Evolutionary conservation across 768 basidiomycete species (phyloP), one percentile per base, ranked within the genome.

Genomic region (Nevesoporus exiguus): DNA sequence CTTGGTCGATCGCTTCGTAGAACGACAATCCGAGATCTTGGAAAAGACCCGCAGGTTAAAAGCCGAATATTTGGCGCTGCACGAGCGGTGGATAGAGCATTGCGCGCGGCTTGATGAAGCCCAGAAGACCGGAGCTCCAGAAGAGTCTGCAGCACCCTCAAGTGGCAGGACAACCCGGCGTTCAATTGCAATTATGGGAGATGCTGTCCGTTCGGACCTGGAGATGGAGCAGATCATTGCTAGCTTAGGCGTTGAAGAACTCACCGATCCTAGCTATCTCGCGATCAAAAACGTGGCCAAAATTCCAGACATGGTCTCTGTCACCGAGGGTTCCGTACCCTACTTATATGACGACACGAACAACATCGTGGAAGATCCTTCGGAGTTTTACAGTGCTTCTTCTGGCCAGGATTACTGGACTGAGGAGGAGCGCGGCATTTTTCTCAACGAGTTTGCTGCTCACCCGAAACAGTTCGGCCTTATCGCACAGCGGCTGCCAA

Each of bases 181-280:
- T 24, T 82, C 86, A 10, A 78, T 85, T 44, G 85, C 87, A 0
- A 74, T 73, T 40, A 73, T 90, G 57, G 91, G 91, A 25, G 95
- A 97, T 69, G 86, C 91, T 14, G 94, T 94, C 15, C 86, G 93
- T 5, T 93, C 94, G 17, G 95, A 98, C 71, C 79, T 96, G 52
- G 96, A 98, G 75, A 94, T 97, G 84, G 91, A 97, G 64, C 93
- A 94, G 72, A 93, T 98, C 66, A 89, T 98, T 53, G 92, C 92
- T n/a, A 91, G 87, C 64, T 75, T 97, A 37, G 93, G 92, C 24
- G 89, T 87, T 61, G 93, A 96, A 58, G 94, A 96, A 55, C 83
- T 91, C 29, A 90, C 87, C n/a, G 94, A 98, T 70, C 92, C 95
- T 0, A 88, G 83, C 58, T 83, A 90, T 57, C 83, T 97, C n/a